Percentiles rank a stretch among this genome's conserved stretches.
phyloP scores from a whole-genome alignment of 352 stramenopile species.

The Pythium scleroteichum region DNA sequence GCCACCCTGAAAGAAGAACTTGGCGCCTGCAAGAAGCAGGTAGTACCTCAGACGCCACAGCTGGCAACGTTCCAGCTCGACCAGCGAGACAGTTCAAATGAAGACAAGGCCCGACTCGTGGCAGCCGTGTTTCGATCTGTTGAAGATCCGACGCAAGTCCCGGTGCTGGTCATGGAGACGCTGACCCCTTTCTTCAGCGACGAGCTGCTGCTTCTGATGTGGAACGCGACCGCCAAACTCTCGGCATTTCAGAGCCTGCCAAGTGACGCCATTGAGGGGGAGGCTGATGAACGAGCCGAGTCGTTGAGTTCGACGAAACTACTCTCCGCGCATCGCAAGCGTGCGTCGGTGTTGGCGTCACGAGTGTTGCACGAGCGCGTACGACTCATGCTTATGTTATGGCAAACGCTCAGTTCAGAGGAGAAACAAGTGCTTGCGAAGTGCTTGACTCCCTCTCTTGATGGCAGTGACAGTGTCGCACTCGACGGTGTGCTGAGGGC shows the following conservation, averaged over 20 bases:
- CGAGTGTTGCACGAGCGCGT: constrained; percentile 68
- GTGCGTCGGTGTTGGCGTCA: constrained; percentile 41
- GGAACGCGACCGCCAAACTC: constrained; percentile 55
- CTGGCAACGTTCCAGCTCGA: constrained; percentile 7
- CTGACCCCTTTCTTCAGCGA: constrained; percentile 54
- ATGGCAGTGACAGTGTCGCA: constrained; percentile 13
- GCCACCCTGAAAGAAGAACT: constrained; percentile 15
- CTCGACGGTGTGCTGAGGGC: constrained; percentile 48
- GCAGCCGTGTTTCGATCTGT: constrained; percentile 36
- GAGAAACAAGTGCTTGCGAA: constrained; percentile 46
- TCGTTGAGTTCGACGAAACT: not conserved
- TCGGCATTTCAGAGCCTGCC: constrained; percentile 21
- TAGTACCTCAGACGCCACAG: not conserved
- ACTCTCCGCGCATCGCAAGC: constrained; percentile 25
- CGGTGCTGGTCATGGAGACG: constrained; percentile 38
- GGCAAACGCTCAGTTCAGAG: constrained; percentile 52
- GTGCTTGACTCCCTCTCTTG: constrained; percentile 20
- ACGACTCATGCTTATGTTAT: constrained; percentile 48
- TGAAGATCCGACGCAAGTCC: constrained; percentile 24
- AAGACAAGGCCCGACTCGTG: constrained; percentile 15
- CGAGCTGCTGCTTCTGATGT: constrained; percentile 59
- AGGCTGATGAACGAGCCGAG: not conserved
- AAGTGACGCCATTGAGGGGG: not conserved
- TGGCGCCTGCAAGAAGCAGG: constrained; percentile 2
- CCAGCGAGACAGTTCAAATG: not conserved